Evolutionary conservation across 768 basidiomycete genomes (phyloP), one percentile per base, ranked within the genome.

Genomic region (Mycena vitilis): DNA sequence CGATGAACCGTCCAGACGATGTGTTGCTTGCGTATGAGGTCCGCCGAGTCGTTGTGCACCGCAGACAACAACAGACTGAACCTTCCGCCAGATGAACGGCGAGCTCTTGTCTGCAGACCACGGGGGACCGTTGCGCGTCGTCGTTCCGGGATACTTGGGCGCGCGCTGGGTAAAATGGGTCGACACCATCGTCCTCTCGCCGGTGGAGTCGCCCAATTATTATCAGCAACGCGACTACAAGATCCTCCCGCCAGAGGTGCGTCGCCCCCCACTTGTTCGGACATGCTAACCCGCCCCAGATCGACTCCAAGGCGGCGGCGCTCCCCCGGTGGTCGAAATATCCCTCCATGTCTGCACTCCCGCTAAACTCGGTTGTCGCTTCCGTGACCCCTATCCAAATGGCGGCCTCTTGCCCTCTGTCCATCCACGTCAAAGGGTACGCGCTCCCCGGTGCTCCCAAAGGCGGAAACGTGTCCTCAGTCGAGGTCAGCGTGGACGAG

Each of bases 121-220:
- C 54, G 91, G 91, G 1, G 89, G 84, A 7, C 91, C 91, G 5
- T 71, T 93, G 30, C 87, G 91, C n/a, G 77, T 90, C 10, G 85
- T 92, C 47, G 88, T 88, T 1, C 91, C 91, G 0, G 91, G 91
- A 4, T 86, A 84, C 71, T 81, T 87, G 18, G 91, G 91, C 8
- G 91, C 89, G 37, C 86, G 91, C 13, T 91, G 90, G 89, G 90
- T 91, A 10, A 92, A 93, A 81, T 93, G 91, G 91, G 80, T 91
- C 0, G 88, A 91, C 72, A 86, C 81, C 0, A 87, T 92, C 72
- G 78, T 82, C 34, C 73, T 91, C 64, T 86, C 88, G 6, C 25
- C 76, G 0, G 74, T 77, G 9, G 90, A 92, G 77, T 90, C 89
- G 1, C 83, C 85, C 37, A 91, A 89, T 74, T 91, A 87, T 76